phyloP scores from a whole-genome alignment of 2,329 filamentous ascomycete genomes.

The Emericellopsis cladophorae region DNA sequence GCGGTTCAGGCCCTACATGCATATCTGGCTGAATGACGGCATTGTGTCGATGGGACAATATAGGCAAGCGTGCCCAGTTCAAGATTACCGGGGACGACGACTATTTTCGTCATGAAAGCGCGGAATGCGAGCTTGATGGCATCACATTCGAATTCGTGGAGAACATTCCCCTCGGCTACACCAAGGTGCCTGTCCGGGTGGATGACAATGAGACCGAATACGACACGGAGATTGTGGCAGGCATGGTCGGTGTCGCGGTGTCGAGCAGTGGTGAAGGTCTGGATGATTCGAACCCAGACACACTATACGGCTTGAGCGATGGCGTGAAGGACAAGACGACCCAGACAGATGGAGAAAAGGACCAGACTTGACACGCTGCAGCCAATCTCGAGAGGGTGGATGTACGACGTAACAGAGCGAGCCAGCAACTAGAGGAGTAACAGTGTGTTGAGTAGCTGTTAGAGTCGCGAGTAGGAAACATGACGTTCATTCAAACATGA shows the following conservation, averaged over 20 bases:
- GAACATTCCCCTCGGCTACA: neutral
- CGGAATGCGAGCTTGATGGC: neutral
- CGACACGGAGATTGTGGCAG: neutral
- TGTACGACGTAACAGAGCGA: neutral
- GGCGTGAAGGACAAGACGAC: neutral
- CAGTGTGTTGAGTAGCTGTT: too few species aligned
- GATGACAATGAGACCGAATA: neutral
- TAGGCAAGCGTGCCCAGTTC: neutral
- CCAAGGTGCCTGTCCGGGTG: neutral
- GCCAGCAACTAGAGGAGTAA: too few species aligned
- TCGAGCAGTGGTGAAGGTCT: neutral
- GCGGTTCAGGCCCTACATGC: neutral
- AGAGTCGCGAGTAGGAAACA: too few species aligned
- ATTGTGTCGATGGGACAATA: neutral
- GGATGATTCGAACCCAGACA: neutral
- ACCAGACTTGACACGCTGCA: conserved; percentile 1
- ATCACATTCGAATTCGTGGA: neutral
- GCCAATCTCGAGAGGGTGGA: conserved; percentile 1
- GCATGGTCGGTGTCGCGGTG: neutral
- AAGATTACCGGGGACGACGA: neutral
- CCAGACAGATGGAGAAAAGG: neutral
- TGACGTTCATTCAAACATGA: too few species aligned
- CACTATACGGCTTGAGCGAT: neutral
- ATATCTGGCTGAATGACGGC: conserved; percentile 1
- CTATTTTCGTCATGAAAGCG: neutral